These are phyloP conservation scores for Litchi chinensis DNA, from an alignment of 345 rosid genomes.

Conservation along the genomic window DNA sequence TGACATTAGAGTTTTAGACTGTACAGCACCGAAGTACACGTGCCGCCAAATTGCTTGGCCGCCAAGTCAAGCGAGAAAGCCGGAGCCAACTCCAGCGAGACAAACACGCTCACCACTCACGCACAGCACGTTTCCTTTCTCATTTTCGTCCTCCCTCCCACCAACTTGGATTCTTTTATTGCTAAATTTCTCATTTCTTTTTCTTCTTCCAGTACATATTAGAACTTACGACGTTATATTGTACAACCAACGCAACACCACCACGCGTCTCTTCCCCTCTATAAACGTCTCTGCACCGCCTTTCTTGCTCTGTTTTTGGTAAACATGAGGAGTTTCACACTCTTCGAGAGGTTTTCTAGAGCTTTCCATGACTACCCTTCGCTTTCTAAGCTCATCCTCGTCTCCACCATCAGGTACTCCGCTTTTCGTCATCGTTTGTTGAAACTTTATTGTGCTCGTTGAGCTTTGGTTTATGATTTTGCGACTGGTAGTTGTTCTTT, in stretches of 20 bases:
- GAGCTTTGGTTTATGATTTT: background rate
- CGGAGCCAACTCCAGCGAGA: conserved; percentile 21
- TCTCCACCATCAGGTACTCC: conserved; percentile 81
- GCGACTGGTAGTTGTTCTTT: background rate
- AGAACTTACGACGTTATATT: background rate
- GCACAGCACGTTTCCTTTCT: conserved; percentile 11
- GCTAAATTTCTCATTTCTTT: background rate
- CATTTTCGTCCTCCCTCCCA: conserved; percentile 18
- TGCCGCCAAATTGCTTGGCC: conserved; percentile 33
- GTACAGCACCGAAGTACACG: conserved; percentile 22
- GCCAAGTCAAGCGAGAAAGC: conserved; percentile 27
- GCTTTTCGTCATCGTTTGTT: background rate
- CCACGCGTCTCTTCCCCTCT: conserved; percentile 5
- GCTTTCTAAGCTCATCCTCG: conserved; percentile 63
- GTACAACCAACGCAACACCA: conserved; percentile 19
- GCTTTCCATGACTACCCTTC: conserved; percentile 70
- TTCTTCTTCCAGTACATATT: background rate
- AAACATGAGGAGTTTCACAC: conserved; percentile 61
- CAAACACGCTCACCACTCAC: background rate
- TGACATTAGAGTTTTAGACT: no score
- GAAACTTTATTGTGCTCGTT: background rate
- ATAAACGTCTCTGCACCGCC: background rate
- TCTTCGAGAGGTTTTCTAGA: conserved; percentile 60
- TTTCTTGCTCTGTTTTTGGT: background rate
- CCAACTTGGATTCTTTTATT: conserved; percentile 11